Conservation (phyloP, 1,139 yeast species). For the Zygosaccharomyces sapae region DNA sequence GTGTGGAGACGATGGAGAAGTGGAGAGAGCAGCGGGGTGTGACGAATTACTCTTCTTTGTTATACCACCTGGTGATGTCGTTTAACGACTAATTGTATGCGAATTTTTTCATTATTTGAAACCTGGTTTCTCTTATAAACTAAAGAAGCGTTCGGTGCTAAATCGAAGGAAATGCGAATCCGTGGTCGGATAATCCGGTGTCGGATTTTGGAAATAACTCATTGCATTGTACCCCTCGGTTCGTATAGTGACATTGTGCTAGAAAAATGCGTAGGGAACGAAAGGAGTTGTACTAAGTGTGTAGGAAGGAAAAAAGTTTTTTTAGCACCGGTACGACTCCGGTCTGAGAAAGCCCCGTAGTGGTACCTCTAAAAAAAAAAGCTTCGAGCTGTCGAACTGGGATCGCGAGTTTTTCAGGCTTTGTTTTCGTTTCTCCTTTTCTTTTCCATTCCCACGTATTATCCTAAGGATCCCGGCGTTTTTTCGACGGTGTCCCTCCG, state of each 20-base stretch:
- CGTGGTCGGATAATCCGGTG: not conserved
- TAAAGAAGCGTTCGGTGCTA: not conserved
- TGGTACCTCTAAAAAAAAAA: no score
- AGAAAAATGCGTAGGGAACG: no score
- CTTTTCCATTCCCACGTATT: no score
- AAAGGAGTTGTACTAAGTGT: no score
- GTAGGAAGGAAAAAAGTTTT: no score
- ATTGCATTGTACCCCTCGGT: not conserved
- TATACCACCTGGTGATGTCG: conserved; percentile 1
- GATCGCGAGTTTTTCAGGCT: no score
- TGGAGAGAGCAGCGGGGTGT: not conserved
- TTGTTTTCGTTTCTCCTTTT: no score
- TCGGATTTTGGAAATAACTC: conserved; percentile 1
- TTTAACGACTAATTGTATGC: not conserved
- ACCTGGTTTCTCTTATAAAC: not conserved
- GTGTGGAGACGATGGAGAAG: not conserved
- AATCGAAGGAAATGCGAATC: not conserved
- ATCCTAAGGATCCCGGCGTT: no score
- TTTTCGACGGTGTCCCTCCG: no score
- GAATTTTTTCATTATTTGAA: not conserved
- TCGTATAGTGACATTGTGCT: not conserved
- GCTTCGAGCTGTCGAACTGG: no score
- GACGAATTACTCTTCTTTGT: not conserved
- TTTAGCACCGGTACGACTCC: no score
- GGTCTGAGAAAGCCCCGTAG: no score